Conservation (phyloP, 805 yeast genomes). For the Pichia phayaonensis region DNA sequence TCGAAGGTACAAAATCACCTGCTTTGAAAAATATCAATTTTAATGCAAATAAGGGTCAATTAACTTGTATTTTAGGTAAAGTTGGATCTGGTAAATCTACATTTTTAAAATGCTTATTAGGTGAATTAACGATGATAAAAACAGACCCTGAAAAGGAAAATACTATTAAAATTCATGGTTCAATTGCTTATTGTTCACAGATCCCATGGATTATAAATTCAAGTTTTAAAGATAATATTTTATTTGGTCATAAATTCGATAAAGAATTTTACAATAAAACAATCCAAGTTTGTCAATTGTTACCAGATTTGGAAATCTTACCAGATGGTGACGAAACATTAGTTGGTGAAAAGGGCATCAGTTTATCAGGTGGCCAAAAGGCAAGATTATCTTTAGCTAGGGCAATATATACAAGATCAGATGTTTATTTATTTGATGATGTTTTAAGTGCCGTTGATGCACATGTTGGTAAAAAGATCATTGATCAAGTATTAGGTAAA, state of each 20-base stretch:
- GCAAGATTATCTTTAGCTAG: constrained; percentile 91
- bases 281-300: constrained; percentile 79
- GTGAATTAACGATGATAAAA: constrained; percentile 39
- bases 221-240: constrained; percentile 77
- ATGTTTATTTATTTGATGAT: constrained; percentile 83
- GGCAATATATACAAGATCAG: constrained; percentile 92
- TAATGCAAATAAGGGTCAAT: constrained; percentile 40
- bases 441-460: constrained; percentile 95
- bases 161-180: constrained; percentile 28
- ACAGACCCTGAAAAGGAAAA: constrained; percentile 16
- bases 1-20: constrained; percentile 23
- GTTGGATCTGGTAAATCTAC: constrained; percentile 67
- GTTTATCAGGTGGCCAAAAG: constrained; percentile 95
- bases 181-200: constrained; percentile 56
- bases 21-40: constrained; percentile 45
- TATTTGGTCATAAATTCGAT: constrained; percentile 83
- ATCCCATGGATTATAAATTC: constrained; percentile 97
- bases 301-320: constrained; percentile 65
- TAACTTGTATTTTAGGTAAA: constrained; percentile 56
- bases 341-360: constrained; percentile 96
- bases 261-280: constrained; percentile 73
- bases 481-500: constrained; percentile 45
- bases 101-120: constrained; percentile 44
- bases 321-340: constrained; percentile 87
- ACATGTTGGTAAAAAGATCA: constrained; percentile 83